Base-by-base conservation (phyloP, 1,139 yeast genomes). In the Pneumocystis canis region DNA sequence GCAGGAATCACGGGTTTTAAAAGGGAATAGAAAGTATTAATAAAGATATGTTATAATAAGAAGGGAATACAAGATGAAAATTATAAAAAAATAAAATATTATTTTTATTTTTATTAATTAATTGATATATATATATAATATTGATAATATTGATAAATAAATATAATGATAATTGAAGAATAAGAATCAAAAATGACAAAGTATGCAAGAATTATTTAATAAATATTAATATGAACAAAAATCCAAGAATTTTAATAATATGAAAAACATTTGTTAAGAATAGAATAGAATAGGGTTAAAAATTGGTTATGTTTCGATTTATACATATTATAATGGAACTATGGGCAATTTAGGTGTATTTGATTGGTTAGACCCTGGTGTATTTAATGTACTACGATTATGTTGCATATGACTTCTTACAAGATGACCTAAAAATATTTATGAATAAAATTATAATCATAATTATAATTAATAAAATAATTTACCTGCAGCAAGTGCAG, bases 371-470 rank as follows among this genome's bases (percentile, higher is more conserved):
- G 63, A 40, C 11, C 61, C 53, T 14, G 67, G 62, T 11, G 68
- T 66, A 11, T 62, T 79, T 28, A 82, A 81, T 60, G 81, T 84
- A 65, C 82, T 80, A 75, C 97, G 85, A 78, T 94, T 94, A 73
- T 87, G 97, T 66, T 84, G 85, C 98, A 94, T 94, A 75, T 94
- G 99, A 68, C 96, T 87, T 78, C 89, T 95, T 60, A 94, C 99
- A 70, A 94, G 81, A 76, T 94, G 99, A 62, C 99, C 54, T 47
- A 47, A 2, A 9, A 25, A 47, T 20, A 18, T 25, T 6, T 25
- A n/a, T 47, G 25, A 47, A 25, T 25, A 47, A 20, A 47, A 25
- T n/a, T n/a, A n/a, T n/a, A n/a, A n/a, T n/a, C n/a, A n/a, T n/a
- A n/a, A n/a, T n/a, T 28, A 47, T 25, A 47, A 47, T 41, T 35